Evolutionary conservation across 768 basidiomycete species (phyloP).

Genomic region (Boletales sp.): DNA sequence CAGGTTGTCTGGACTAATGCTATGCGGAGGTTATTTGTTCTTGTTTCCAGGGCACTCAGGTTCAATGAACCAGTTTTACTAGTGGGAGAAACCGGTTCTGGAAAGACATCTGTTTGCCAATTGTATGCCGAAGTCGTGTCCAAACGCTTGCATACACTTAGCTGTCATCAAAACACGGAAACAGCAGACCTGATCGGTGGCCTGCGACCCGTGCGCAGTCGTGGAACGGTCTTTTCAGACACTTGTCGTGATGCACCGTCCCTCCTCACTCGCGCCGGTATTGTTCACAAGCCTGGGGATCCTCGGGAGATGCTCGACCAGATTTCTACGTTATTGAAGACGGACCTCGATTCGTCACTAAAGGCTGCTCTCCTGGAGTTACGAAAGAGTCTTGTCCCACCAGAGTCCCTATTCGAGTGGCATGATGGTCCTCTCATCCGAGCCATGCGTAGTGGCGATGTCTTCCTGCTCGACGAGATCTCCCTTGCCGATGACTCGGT

Average conservation of each 20-base stretch:
- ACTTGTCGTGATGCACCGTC: conserved; percentile 40
- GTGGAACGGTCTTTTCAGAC: conserved; percentile 51
- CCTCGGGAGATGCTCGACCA: conserved; percentile 23
- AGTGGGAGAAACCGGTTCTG: conserved; percentile 96
- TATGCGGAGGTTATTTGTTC: conserved; percentile 84
- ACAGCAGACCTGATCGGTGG: conserved; percentile 96
- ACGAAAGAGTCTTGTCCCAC: conserved; percentile 42
- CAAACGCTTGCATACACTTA: conserved; percentile 68
- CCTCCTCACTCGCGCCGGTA: conserved; percentile 41
- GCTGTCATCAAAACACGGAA: conserved; percentile 98
- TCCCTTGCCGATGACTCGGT: conserved; percentile 98
- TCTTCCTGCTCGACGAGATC: conserved; percentile 93
- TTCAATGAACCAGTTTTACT: conserved; percentile 93
- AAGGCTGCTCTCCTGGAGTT: conserved; percentile 37
- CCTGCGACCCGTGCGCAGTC: conserved; percentile 82
- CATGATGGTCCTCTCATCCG: conserved; percentile 93
- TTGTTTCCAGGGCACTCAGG: conserved; percentile 79
- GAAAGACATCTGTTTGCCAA: conserved; percentile 97
- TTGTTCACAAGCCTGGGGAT: conserved; percentile 25
- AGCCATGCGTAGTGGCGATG: conserved; percentile 81
- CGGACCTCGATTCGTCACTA: conserved; percentile 29
- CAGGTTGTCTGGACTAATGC: conserved; percentile 89
- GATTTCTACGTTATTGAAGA: conserved; percentile 21
- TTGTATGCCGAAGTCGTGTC: conserved; percentile 67
- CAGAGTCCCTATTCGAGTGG: conserved; percentile 92